A percentile compares a stretch with the other conserved stretches of the same genome.
These are phyloP conservation scores for Avena atlantica DNA, from an alignment of 176 grass and related monocot genomes.

Conservation along the genomic window DNA sequence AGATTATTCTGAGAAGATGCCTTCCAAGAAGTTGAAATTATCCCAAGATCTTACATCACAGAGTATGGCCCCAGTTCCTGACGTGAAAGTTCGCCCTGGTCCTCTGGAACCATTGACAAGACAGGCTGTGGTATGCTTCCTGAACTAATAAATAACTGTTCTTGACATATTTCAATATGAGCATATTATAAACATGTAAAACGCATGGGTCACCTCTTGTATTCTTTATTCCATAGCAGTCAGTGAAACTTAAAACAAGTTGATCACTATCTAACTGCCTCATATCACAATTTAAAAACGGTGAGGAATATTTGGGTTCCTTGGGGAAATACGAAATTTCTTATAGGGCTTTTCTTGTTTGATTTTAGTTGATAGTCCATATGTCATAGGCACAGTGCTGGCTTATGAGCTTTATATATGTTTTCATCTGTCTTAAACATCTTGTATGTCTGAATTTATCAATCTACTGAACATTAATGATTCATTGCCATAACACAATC, in stretches of 20 bases:
- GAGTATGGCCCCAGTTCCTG: neutral
- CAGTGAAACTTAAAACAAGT: slow-evolving; percentile 22
- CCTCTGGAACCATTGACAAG: slow-evolving; percentile 37
- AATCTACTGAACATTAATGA: slow-evolving; percentile 1
- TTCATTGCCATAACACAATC: slow-evolving; percentile 20
- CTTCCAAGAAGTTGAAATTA: slow-evolving; percentile 54
- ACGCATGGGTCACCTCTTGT: neutral
- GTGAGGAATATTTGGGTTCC: neutral
- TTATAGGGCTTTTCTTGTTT: neutral
- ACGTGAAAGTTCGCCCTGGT: slow-evolving; percentile 12
- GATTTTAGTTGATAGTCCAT: slow-evolving; percentile 22
- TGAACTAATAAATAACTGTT: slow-evolving; percentile 33
- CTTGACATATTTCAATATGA: neutral
- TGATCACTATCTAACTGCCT: neutral
- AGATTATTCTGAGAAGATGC: slow-evolving; percentile 28
- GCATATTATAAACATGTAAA: slow-evolving; percentile 15
- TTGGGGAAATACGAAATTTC: neutral
- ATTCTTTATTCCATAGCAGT: slow-evolving; percentile 9
- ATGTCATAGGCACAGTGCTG: neutral
- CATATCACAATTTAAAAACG: slow-evolving; percentile 1
- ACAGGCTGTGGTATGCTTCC: slow-evolving; percentile 52
- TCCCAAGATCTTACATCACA: slow-evolving; percentile 22
- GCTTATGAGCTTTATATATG: neutral
- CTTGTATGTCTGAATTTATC: slow-evolving; percentile 6
- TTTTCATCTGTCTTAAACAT: slow-evolving; percentile 7